Evolutionary conservation across 805 yeast species (phyloP).

Genomic region (Wickerhamomyces sydowiorum): DNA sequence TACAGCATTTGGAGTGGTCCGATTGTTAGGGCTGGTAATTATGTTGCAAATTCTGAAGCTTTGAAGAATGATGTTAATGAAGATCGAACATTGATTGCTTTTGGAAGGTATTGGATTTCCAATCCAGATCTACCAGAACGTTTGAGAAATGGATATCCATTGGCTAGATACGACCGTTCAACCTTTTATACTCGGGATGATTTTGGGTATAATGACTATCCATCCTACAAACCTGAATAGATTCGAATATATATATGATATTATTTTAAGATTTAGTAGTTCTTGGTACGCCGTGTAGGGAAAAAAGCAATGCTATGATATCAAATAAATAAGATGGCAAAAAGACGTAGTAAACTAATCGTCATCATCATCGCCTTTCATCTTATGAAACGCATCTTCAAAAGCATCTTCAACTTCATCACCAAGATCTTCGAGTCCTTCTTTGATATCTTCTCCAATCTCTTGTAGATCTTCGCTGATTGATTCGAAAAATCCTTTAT

Average conservation of each 20-base stretch:
- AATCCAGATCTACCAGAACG: conserved; percentile 38
- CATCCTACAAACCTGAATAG: not conserved
- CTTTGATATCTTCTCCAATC: conserved; percentile 14
- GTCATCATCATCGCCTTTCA: conserved; percentile 7
- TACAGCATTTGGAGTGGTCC: conserved; percentile 19
- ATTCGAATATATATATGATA: too few species aligned
- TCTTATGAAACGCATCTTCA: conserved; percentile 7
- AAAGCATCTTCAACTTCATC: conserved; percentile 10
- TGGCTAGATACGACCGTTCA: conserved; percentile 27
- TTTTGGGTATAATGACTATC: conserved; percentile 6
- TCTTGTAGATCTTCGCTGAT: conserved; percentile 23
- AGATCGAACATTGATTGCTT: conserved; percentile 27
- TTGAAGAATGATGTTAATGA: not conserved
- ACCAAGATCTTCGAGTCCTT: conserved; percentile 8
- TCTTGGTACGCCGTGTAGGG: too few species aligned
- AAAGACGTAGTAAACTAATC: conserved; percentile 3
- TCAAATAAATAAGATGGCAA: too few species aligned
- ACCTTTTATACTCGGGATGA: conserved; percentile 26
- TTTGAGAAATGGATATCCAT: conserved; percentile 29
- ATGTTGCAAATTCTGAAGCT: not conserved
- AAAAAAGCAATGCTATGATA: too few species aligned
- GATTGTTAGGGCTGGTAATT: conserved; percentile 24
- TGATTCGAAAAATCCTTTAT: conserved; percentile 22
- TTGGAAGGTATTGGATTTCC: conserved; percentile 31
- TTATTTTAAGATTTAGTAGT: too few species aligned